Conservation (phyloP, 2,329 filamentous ascomycete species). For the Endocalyx cinctus region DNA sequence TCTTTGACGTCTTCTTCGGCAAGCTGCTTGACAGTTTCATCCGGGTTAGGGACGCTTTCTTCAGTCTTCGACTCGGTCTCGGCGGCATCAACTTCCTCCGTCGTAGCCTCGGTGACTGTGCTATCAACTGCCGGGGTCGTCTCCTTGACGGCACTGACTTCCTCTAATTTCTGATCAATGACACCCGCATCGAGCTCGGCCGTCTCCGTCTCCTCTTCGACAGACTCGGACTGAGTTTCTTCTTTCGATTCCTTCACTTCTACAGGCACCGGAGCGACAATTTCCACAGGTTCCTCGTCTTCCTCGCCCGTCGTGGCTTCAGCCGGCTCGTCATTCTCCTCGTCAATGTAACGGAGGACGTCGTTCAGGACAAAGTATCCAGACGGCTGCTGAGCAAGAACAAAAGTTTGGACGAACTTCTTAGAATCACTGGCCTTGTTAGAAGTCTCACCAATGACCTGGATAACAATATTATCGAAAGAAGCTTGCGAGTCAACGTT, state of each 20-base stretch:
- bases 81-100: constrained; percentile 27
- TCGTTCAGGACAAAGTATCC: constrained; percentile 99
- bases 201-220: constrained; percentile 29
- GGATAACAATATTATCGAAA: constrained; percentile 89
- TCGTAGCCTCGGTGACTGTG: constrained; percentile 25
- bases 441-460: constrained; percentile 96
- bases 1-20: constrained; percentile 53
- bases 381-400: constrained; percentile 91
- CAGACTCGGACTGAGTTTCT: constrained; percentile 26
- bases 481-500: constrained; percentile 97
- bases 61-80: constrained; percentile 13
- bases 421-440: constrained; percentile 87
- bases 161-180: constrained; percentile 74
- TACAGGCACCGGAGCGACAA: constrained; percentile 20
- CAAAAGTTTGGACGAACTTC: constrained; percentile 97
- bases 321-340: constrained; percentile 66
- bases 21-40: constrained; percentile 48
- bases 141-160: constrained; percentile 41
- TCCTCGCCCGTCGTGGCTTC: constrained; percentile 29
- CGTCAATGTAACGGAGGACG: constrained; percentile 88
- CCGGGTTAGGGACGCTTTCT: constrained; percentile 37
- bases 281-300: constrained; percentile 20
- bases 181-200: constrained; percentile 36
- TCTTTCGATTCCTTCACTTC: constrained; percentile 29
- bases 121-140: constrained; percentile 40